These are phyloP conservation scores for Falciphora oryzae DNA, from an alignment of 2,329 filamentous ascomycete genomes.

Conservation along the genomic window DNA sequence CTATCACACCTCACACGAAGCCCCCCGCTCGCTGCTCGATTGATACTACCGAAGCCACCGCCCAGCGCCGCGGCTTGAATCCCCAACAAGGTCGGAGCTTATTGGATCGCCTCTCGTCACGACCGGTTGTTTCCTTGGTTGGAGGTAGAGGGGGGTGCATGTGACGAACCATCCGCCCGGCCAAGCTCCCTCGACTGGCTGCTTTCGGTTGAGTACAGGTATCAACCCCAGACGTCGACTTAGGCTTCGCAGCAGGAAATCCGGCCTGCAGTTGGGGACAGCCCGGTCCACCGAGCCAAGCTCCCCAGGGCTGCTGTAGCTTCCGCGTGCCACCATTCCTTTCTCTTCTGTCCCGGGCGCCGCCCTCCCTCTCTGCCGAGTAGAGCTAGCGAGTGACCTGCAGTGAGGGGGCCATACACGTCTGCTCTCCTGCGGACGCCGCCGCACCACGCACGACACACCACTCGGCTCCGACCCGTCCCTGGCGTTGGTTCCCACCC, in stretches of 20 bases:
- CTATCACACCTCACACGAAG: not conserved
- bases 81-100: not conserved
- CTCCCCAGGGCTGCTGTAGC: not conserved
- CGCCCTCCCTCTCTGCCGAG: not conserved
- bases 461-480: constrained; percentile 4
- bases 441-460: not conserved
- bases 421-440: not conserved
- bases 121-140: not conserved
- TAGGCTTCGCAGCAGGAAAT: constrained; percentile 1
- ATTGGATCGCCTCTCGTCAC: not conserved
- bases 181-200: not conserved
- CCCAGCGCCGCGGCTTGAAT: not conserved
- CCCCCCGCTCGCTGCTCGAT: not conserved
- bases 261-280: not conserved
- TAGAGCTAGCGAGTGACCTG: not conserved
- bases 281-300: not conserved
- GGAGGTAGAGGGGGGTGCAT: constrained; percentile 8
- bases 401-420: not conserved
- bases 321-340: not conserved
- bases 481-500: not conserved
- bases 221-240: not conserved
- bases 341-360: not conserved
- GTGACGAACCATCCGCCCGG: constrained; percentile 4
- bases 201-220: constrained; percentile 3
- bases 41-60: not conserved